Conservation (phyloP, 441 rosid species). For the Macaranga tanarius region DNA sequence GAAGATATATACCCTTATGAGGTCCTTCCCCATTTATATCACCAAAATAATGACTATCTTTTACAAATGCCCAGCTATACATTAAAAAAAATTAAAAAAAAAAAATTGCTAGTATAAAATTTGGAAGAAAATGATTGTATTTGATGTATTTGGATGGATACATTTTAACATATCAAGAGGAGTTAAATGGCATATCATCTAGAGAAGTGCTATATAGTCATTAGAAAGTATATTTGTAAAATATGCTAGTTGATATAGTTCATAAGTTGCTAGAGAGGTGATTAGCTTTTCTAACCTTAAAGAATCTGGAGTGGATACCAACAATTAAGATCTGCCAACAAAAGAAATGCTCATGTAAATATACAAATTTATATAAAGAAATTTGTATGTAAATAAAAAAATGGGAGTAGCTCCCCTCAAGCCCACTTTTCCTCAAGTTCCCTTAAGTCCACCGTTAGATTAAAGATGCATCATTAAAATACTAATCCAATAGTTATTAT, state of each 20-base stretch:
- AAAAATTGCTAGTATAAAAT: not conserved
- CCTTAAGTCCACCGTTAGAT: no score
- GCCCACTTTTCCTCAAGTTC: not conserved
- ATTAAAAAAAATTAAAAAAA: constrained; percentile 4
- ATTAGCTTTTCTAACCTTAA: constrained; percentile 10
- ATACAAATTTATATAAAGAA: not conserved
- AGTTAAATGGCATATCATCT: not conserved
- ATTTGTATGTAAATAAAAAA: no score
- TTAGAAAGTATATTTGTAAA: not conserved
- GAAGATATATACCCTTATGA: not conserved
- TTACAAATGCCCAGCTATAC: not conserved
- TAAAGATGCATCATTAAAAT: no score
- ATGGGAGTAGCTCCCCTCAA: no score
- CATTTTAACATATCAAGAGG: no score
- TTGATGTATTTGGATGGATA: not conserved
- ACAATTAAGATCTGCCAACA: constrained; percentile 18
- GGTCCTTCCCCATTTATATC: constrained; percentile 10
- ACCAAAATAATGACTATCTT: not conserved
- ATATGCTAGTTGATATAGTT: constrained; percentile 18
- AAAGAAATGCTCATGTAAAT: not conserved
- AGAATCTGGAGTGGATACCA: constrained; percentile 7
- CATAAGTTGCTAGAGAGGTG: constrained; percentile 3
- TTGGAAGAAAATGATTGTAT: not conserved
- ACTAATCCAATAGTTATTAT: no score
- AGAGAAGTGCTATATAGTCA: not conserved